Evolutionary conservation across 2,329 filamentous ascomycete species (phyloP).

Genomic region (Pestalotiopsis sp.): DNA sequence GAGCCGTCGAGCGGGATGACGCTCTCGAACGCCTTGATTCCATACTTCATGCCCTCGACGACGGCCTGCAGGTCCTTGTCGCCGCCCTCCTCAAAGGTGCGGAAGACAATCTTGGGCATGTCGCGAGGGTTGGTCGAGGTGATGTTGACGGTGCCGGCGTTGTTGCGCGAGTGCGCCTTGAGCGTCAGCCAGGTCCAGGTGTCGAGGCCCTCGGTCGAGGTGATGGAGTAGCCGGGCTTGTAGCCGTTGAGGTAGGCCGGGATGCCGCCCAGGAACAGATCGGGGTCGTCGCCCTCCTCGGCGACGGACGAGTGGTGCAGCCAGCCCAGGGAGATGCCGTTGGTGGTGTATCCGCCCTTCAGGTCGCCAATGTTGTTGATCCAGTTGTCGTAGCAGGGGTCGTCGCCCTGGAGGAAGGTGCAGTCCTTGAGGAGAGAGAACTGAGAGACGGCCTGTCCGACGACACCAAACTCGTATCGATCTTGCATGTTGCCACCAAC

Average conservation of each 20-base stretch:
- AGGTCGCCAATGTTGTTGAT: constrained; percentile 12
- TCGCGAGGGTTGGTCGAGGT: constrained; percentile 33
- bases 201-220: constrained; percentile 41
- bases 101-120: constrained; percentile 41
- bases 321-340: constrained; percentile 26
- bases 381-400: constrained; percentile 25
- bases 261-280: constrained; percentile 55
- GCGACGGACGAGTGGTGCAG: constrained; percentile 22
- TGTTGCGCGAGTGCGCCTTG: constrained; percentile 48
- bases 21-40: constrained; percentile 39
- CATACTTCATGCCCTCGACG: constrained; percentile 47
- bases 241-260: constrained; percentile 56
- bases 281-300: constrained; percentile 38
- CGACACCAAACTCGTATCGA: constrained; percentile 38
- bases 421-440: constrained; percentile 32
- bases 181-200: constrained; percentile 45
- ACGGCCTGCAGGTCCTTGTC: constrained; percentile 40
- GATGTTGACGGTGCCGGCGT: constrained; percentile 49
- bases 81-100: constrained; percentile 47
- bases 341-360: constrained; percentile 27
- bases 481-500: constrained; percentile 35
- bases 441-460: constrained; percentile 37
- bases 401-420: constrained; percentile 28
- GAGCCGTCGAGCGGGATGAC: constrained; percentile 37
- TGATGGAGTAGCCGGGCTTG: constrained; percentile 52